Conservation (phyloP, 2,329 filamentous ascomycete species). For the Aspergillus sp. region DNA sequence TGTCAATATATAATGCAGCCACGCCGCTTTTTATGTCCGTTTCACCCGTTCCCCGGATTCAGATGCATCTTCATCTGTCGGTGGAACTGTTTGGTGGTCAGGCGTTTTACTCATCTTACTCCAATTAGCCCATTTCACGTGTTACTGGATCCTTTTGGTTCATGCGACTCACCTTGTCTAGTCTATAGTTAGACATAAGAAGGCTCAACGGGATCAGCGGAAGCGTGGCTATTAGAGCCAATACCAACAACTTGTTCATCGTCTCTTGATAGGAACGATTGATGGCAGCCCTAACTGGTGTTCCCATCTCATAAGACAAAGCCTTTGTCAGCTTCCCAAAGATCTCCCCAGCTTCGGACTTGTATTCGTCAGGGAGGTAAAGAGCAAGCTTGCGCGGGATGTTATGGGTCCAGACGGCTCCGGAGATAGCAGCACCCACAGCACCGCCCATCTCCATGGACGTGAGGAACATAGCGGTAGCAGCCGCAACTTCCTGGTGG, state of each 20-base stretch:
- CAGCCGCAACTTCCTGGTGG: slow-evolving; percentile 62
- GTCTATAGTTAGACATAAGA: slow-evolving; percentile 58
- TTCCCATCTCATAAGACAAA: slow-evolving; percentile 58
- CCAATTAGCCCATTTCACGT: slow-evolving; percentile 8
- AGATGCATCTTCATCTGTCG: slow-evolving; percentile 13
- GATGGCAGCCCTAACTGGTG: slow-evolving; percentile 59
- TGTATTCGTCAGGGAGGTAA: slow-evolving; percentile 51
- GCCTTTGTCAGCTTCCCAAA: slow-evolving; percentile 56
- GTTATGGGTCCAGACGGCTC: slow-evolving; percentile 64
- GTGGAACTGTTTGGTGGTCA: slow-evolving; percentile 13
- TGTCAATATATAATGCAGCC: background rate
- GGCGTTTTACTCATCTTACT: slow-evolving; percentile 31
- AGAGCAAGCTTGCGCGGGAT: slow-evolving; percentile 53
- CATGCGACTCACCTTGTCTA: slow-evolving; percentile 47
- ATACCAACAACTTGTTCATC: slow-evolving; percentile 58
- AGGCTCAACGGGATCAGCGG: slow-evolving; percentile 59
- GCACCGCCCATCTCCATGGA: slow-evolving; percentile 62
- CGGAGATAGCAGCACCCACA: slow-evolving; percentile 60
- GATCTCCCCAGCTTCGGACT: slow-evolving; percentile 47
- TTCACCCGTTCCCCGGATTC: slow-evolving; percentile 25
- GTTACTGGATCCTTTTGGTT: background rate
- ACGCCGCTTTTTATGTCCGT: slow-evolving; percentile 21
- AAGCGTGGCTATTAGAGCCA: slow-evolving; percentile 55
- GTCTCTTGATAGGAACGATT: slow-evolving; percentile 65
- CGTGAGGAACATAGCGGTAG: slow-evolving; percentile 62